Conservation (phyloP, 192 early-diverging fungal genomes). For the Mortierella antarctica region DNA sequence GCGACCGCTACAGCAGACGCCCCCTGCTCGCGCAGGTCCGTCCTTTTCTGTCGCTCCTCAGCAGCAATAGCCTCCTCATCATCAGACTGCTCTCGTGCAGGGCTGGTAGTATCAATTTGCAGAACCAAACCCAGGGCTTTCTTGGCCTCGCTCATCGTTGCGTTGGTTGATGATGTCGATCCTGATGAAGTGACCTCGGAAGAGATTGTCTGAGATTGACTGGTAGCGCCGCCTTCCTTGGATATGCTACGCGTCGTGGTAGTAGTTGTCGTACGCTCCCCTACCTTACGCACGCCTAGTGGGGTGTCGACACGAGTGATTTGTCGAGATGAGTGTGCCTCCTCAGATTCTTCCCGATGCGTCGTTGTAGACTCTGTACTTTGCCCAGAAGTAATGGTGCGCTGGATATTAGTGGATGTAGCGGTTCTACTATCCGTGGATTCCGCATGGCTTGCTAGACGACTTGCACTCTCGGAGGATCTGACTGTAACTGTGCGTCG, state of each 20-base stretch:
- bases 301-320: not conserved
- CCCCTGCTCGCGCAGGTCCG: constrained; percentile 16
- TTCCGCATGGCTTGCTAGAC: not conserved
- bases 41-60: constrained; percentile 14
- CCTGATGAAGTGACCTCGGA: not conserved
- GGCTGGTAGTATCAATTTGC: constrained; percentile 30
- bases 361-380: not conserved
- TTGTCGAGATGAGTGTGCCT: not conserved
- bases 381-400: not conserved
- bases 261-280: constrained; percentile 1
- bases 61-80: constrained; percentile 1
- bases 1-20: constrained; percentile 33
- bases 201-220: not conserved
- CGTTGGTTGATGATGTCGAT: not conserved
- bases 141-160: not conserved
- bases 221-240: not conserved
- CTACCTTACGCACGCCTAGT: not conserved
- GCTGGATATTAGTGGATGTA: not conserved
- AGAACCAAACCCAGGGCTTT: constrained; percentile 1
- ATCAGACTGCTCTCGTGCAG: not conserved
- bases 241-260: not conserved
- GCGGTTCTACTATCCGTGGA: not conserved
- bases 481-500: constrained; percentile 14
- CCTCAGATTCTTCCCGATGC: not conserved
- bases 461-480: constrained; percentile 22